Percentiles rank a stretch among this genome's conserved stretches.
Evolutionary conservation across 2,329 filamentous ascomycete genomes (phyloP).

Genomic region (Alternaria sp.): DNA sequence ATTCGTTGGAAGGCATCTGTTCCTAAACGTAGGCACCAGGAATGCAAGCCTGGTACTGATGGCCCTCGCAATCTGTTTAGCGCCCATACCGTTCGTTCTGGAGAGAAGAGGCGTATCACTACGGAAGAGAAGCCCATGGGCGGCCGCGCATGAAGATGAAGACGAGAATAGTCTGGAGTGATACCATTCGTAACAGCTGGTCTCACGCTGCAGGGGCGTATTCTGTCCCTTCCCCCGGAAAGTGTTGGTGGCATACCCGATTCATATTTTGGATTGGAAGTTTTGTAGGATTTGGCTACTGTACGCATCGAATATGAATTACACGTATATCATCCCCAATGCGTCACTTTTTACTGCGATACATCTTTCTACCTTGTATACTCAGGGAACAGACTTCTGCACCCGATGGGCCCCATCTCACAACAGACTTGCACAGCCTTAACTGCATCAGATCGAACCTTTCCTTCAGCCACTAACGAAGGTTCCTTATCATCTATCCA

Average conservation of each 20-base stretch:
- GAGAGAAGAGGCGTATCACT: constrained; percentile 46
- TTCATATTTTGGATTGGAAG: not conserved
- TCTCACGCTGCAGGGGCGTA: not conserved
- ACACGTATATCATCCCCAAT: not conserved
- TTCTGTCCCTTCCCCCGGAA: not conserved
- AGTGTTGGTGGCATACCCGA: not conserved
- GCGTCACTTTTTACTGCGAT: not conserved
- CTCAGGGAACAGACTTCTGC: not conserved
- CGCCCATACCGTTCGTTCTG: constrained; percentile 49
- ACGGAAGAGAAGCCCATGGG: constrained; percentile 52
- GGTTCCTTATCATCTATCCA: not conserved
- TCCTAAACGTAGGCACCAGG: constrained; percentile 41
- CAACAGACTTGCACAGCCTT: not conserved
- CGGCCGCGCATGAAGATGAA: constrained; percentile 50
- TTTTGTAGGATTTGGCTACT: not conserved
- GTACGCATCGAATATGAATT: not conserved
- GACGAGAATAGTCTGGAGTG: constrained; percentile 25
- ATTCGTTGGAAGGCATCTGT: constrained; percentile 42
- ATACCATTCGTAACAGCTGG: not conserved
- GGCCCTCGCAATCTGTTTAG: constrained; percentile 39
- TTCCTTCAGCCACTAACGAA: not conserved
- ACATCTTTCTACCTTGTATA: not conserved
- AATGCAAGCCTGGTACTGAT: constrained; percentile 45
- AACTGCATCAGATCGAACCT: not conserved
- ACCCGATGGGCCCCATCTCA: not conserved